phyloP scores from a whole-genome alignment of 345 rosid species.

The Moricandia moricandioides region DNA sequence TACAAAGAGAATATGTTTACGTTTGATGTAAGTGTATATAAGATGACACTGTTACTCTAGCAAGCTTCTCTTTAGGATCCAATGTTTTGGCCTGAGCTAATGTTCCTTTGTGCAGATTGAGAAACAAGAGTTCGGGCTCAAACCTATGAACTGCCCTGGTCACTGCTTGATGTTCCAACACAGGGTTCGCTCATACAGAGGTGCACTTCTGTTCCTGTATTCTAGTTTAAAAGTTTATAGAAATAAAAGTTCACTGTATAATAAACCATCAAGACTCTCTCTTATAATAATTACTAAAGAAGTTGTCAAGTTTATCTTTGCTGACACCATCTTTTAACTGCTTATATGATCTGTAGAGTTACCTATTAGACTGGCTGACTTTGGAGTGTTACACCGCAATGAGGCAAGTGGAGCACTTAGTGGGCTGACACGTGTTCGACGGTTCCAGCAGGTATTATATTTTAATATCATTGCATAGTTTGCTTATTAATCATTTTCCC shows the following conservation, averaged over 20 bases:
- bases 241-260: conserved; percentile 6
- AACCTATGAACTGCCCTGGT: conserved; percentile 99
- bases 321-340: background rate
- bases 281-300: too few relatives aligned
- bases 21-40: conserved; percentile 60
- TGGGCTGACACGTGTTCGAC: conserved; percentile 94
- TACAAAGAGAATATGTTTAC: conserved; percentile 96
- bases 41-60: conserved; percentile 18
- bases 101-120: conserved; percentile 59
- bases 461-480: background rate
- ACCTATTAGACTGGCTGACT: conserved; percentile 93
- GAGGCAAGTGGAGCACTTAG: conserved; percentile 99
- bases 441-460: conserved; percentile 87
- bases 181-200: conserved; percentile 88
- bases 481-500: background rate
- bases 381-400: conserved; percentile 93
- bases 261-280: conserved; percentile 5
- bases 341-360: conserved; percentile 55
- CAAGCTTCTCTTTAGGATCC: background rate
- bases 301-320: background rate
- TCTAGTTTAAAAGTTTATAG: background rate
- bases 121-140: conserved; percentile 92
- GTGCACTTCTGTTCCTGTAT: conserved; percentile 31
- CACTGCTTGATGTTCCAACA: conserved; percentile 96
- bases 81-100: conserved; percentile 1